Evolutionary conservation across 495 filamentous ascomycete species (phyloP).

Genomic region (Podospora conica): DNA sequence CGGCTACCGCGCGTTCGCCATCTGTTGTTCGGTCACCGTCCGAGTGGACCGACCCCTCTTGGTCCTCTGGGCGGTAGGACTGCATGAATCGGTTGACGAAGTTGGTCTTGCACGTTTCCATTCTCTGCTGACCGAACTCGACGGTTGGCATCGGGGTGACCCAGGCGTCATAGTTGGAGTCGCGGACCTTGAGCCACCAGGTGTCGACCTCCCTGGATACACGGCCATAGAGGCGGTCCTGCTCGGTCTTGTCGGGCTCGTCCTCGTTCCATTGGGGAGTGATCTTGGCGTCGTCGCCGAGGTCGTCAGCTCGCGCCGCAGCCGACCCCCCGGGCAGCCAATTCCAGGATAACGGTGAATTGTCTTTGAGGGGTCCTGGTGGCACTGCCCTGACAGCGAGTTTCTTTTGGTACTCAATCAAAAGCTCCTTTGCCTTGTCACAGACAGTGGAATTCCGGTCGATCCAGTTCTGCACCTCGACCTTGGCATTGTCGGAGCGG

Average conservation of each 20-base stretch:
- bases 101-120: constrained; percentile 42
- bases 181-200: constrained; percentile 51
- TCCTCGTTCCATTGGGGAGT: constrained; percentile 39
- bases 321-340: constrained; percentile 33
- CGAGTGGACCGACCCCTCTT: constrained; percentile 50
- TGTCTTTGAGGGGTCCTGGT: constrained; percentile 31
- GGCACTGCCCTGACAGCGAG: constrained; percentile 21
- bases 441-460: constrained; percentile 48
- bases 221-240: constrained; percentile 46
- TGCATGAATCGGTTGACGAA: constrained; percentile 43
- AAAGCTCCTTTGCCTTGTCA: constrained; percentile 34
- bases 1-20: neutral
- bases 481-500: constrained; percentile 36
- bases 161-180: constrained; percentile 49
- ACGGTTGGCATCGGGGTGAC: constrained; percentile 45
- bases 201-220: constrained; percentile 52
- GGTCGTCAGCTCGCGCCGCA: constrained; percentile 26
- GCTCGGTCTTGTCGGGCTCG: constrained; percentile 43
- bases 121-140: constrained; percentile 44
- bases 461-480: constrained; percentile 43
- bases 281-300: constrained; percentile 28
- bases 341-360: constrained; percentile 37
- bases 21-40: neutral
- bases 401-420: constrained; percentile 34
- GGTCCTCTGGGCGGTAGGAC: constrained; percentile 55